phyloP scores from a whole-genome alignment of 257 asterid species.

The Solanum medicagineum region DNA sequence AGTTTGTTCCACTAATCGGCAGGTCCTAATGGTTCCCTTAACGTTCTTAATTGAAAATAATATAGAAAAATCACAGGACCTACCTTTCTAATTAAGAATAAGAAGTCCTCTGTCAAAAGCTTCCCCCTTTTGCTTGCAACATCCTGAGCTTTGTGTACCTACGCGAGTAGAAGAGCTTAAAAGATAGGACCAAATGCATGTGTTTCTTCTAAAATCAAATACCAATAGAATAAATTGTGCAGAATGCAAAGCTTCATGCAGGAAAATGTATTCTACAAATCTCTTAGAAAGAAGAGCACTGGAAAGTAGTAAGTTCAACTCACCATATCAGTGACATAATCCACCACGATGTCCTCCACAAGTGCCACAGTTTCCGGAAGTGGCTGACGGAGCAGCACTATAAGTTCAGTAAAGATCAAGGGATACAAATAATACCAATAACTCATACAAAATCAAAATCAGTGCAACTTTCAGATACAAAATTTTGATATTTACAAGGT shows the following conservation, averaged over 20 bases:
- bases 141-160: slow-evolving; percentile 93
- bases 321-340: slow-evolving; percentile 86
- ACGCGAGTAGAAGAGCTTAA: background rate
- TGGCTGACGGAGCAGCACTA: slow-evolving; percentile 40
- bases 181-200: background rate
- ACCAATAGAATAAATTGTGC: background rate
- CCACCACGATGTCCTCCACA: slow-evolving; percentile 89
- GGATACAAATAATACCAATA: background rate
- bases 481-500: background rate
- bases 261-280: background rate
- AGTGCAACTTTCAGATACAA: background rate
- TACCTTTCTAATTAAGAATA: slow-evolving; percentile 78
- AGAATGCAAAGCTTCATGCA: background rate
- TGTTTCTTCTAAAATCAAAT: background rate
- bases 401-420: background rate
- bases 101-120: slow-evolving; percentile 80
- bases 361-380: slow-evolving; percentile 88
- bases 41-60: background rate
- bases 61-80: background rate
- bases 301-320: background rate
- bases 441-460: background rate
- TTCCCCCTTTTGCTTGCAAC: slow-evolving; percentile 73
- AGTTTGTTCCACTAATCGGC: background rate
- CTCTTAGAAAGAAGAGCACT: background rate
- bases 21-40: background rate